phyloP scores from a whole-genome alignment of 2,329 filamentous ascomycete species.

The Botryotinia narcissicola region DNA sequence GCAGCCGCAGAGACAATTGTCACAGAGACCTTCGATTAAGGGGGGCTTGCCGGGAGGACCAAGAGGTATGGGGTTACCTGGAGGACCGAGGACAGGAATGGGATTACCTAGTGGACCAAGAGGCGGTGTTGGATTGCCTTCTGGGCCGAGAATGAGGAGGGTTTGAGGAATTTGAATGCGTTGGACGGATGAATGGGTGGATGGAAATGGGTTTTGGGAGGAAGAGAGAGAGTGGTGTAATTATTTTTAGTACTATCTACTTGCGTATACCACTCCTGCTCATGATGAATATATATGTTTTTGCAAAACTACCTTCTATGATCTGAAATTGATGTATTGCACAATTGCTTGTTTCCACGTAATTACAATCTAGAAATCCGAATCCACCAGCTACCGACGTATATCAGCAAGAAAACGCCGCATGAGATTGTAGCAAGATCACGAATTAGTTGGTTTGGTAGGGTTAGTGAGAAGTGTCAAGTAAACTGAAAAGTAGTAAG shows the following conservation, averaged over 20 bases:
- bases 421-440: background rate
- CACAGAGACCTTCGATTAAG: slow-evolving; percentile 11
- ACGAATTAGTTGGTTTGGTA: background rate
- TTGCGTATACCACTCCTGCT: background rate
- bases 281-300: background rate
- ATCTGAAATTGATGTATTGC: fast-evolving
- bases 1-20: background rate
- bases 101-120: slow-evolving; percentile 19
- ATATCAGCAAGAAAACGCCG: background rate
- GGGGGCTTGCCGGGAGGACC: slow-evolving; percentile 20
- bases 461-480: background rate
- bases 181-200: background rate
- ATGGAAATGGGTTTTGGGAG: background rate
- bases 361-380: background rate
- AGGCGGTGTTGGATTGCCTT: slow-evolving; percentile 13
- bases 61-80: slow-evolving; percentile 15
- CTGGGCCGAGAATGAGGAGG: background rate
- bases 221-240: background rate
- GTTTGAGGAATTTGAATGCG: background rate
- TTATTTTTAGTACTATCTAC: too few relatives aligned
- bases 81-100: background rate
- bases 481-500: background rate
- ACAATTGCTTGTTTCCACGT: fast-evolving
- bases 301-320: background rate
- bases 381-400: background rate